Base-by-base conservation (phyloP, 228 moss, liverwort and hornwort genomes). In the Sphagnum fallax region DNA sequence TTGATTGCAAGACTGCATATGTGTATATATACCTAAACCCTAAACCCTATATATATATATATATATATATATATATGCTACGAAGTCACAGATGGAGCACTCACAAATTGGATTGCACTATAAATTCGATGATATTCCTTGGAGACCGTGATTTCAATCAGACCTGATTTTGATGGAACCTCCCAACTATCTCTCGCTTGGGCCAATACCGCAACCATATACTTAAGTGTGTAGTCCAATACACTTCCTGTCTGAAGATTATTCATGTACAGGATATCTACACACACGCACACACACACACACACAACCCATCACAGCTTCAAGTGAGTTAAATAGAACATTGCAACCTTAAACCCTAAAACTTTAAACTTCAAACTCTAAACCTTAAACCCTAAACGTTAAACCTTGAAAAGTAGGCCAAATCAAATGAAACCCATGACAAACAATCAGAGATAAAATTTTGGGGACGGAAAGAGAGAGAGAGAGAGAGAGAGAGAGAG, bases 261-360 rank as follows among this genome's bases (percentile, higher is more conserved):
- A 78, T 96, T 96, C 81, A 96, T 92, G 73, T 96, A 96, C 49
- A 96, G 82, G 66, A 96, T 91, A 91, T 96, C 96, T 96, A 89
- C 69, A 53, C 68, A 68, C 69, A 89, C 69, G 52, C 68, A 68
- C 69, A 49, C 15, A 66, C 51, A 67, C 51, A 65, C 75, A 48
- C 18, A 4, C 32, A 52, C 6, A 67, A 64, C 14, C 10, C 47
- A 15, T 55, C 9, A 8, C 3, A 55, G 12, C 8, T 55, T 55
- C 12, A 8, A 55, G 55, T 55, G 55, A 55, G 9, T 8, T 8
- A 8, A 3, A 55, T 12, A 55, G 55, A 8, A 8, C 55, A 55
- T 8, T 8, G 32, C 32, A 55, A 55, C 8, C 4, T 8, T 10
- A 8, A 16, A 8, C 63, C 1, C 4, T 16, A n/a, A n/a, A 64